Percentiles rank a stretch among this genome's conserved stretches.
phyloP scores from a whole-genome alignment of 805 yeast species.

The Wickerhamiella sorbophila region DNA sequence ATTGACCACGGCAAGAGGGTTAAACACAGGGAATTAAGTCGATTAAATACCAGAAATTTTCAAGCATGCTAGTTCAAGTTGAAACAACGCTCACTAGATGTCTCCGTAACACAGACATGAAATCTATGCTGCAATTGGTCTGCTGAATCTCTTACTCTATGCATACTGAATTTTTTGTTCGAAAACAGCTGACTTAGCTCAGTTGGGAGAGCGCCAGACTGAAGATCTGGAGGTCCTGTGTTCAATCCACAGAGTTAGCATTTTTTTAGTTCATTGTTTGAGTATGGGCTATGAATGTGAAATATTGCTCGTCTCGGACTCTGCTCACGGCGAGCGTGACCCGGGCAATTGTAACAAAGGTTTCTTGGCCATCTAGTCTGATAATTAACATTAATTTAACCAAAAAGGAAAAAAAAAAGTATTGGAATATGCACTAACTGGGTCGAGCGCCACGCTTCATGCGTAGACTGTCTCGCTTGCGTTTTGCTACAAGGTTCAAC shows the following conservation, averaged over 20 bases:
- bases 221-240: slow-evolving; percentile 75
- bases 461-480: slow-evolving; percentile 40
- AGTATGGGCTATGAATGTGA: not conserved
- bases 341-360: no score
- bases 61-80: no score
- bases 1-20: no score
- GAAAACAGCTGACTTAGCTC: slow-evolving; percentile 30
- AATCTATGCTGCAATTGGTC: no score
- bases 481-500: slow-evolving; percentile 34
- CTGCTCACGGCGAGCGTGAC: not conserved
- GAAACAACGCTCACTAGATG: no score
- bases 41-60: no score
- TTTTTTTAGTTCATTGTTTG: slow-evolving; percentile 8
- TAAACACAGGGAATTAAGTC: no score
- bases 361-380: not conserved
- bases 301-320: not conserved
- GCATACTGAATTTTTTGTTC: no score
- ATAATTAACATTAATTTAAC: not conserved
- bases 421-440: not conserved
- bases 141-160: no score
- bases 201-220: slow-evolving; percentile 39
- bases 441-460: slow-evolving; percentile 30
- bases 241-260: slow-evolving; percentile 60
- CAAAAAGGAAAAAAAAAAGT: not conserved
- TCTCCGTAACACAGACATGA: no score